These are phyloP conservation scores for Pachysandra terminalis DNA, from an alignment of 164 flowering plant genomes.

Conservation along the genomic window DNA sequence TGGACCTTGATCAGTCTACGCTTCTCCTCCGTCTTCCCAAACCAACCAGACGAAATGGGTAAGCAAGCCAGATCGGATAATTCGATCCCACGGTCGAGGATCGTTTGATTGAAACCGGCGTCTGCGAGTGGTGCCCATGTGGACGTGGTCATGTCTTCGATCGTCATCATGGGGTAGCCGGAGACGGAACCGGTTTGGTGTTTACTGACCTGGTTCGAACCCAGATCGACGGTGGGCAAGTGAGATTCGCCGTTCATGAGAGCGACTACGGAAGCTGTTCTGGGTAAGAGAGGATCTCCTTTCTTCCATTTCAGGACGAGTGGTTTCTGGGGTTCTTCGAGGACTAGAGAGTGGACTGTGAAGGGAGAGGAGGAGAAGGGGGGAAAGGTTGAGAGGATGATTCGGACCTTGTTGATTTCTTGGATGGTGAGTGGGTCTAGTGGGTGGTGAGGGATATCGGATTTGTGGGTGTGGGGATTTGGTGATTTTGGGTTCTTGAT, in stretches of 20 bases:
- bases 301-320: conserved; percentile 47
- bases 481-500: conserved; percentile 9
- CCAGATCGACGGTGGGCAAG: conserved; percentile 52
- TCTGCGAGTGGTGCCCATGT: conserved; percentile 53
- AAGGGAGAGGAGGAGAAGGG: conserved; percentile 26
- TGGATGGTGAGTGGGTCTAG: conserved; percentile 59
- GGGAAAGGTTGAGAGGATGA: conserved; percentile 28
- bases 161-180: conserved; percentile 85
- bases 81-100: conserved; percentile 59
- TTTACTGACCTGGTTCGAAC: conserved; percentile 31
- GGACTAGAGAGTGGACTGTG: conserved; percentile 35
- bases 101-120: conserved; percentile 63
- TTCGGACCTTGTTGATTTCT: conserved; percentile 38
- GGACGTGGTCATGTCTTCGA: conserved; percentile 73
- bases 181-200: conserved; percentile 25
- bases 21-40: conserved; percentile 58
- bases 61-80: conserved; percentile 69
- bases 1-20: conserved; percentile 71
- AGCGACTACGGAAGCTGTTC: conserved; percentile 64
- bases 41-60: conserved; percentile 85
- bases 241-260: conserved; percentile 37
- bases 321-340: conserved; percentile 61
- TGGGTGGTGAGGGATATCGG: conserved; percentile 46
- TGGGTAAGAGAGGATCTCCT: conserved; percentile 53
- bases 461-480: conserved; percentile 15